A percentile compares a stretch with the other conserved stretches of the same genome.
phyloP scores from a whole-genome alignment of 2,329 filamentous ascomycete species.

The Aquanectria penicillioides region DNA sequence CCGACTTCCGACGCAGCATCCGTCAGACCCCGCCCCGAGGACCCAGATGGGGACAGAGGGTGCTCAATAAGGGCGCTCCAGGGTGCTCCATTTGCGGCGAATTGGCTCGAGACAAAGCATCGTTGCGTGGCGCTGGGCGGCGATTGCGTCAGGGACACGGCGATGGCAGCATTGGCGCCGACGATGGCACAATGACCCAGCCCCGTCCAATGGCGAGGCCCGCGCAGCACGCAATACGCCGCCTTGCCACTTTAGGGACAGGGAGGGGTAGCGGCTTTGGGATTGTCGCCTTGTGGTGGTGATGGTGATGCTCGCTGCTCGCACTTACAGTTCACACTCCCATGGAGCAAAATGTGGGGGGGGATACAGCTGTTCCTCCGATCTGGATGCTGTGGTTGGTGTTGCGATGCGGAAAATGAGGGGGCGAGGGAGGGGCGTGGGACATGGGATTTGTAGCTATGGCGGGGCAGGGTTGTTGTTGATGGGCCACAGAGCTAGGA shows the following conservation, averaged over 20 bases:
- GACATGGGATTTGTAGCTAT: too few relatives aligned
- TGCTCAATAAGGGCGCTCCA: background rate
- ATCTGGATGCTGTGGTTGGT: too few relatives aligned
- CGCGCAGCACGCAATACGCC: constrained; percentile 40
- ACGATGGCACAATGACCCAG: constrained; percentile 37
- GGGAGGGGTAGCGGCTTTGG: constrained; percentile 33
- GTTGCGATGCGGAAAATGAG: too few relatives aligned
- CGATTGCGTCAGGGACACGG: constrained; percentile 40
- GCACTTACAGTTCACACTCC: too few relatives aligned
- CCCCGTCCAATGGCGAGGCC: constrained; percentile 26
- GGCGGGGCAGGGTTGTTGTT: background rate
- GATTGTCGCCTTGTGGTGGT: background rate
- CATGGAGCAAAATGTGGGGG: too few relatives aligned
- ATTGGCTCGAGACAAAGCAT: background rate
- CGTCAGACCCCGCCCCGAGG: constrained; percentile 16
- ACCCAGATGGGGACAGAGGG: too few relatives aligned
- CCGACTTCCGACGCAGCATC: constrained; percentile 25
- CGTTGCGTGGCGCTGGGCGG: constrained; percentile 7
- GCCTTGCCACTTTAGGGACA: constrained; percentile 38
- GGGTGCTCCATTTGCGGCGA: background rate
- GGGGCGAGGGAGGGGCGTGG: too few relatives aligned
- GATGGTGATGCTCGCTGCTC: background rate
- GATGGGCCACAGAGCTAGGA: constrained; percentile 8
- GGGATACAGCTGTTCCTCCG: too few relatives aligned
- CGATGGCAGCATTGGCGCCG: constrained; percentile 40